Evolutionary conservation across 2,329 filamentous ascomycete species (phyloP), one percentile per base, ranked within the genome.

Genomic region (Davidsoniella eucalypti): DNA sequence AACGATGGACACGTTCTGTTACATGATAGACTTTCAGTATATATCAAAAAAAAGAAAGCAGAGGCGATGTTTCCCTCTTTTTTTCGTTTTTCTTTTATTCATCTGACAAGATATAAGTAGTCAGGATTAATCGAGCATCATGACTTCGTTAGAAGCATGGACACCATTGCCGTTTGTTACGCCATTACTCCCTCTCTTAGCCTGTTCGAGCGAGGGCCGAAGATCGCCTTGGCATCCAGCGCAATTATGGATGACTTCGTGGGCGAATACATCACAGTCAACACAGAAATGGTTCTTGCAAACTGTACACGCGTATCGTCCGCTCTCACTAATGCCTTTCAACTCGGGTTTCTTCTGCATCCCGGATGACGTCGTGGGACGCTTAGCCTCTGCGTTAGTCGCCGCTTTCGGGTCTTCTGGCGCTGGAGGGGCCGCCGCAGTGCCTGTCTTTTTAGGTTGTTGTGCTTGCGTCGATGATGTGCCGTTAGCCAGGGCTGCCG

Each of bases 221-320:
- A 65, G 67, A 51, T 69, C 68, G 59, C 73, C 75, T 63, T 78
- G 82, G 63, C 92, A 98, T 0, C 90, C 90, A 0, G 92, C 88
- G 60, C 92, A 98, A 64, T 96, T 96, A 63, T 98, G 90, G 47
- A 94, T 76, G 10, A 93, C 78, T 66, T 95, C 87, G 62, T 98
- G 92, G 21, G 86, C 84, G 66, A 92, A 95, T 21, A 95, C 79
- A 63, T 98, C 92, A 63, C 92, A 98, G 63, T 98, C 92, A 56
- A 98, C 93, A 69, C 92, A 98, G 62, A 96, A 98, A 65, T 96
- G 90, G 53, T 84, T 80, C 2, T 74, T 67, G 64, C 92, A 98
- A n/a, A 82, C 80, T 57, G 82, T 76, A 63, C 92, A 98, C 53
- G 84, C 85, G 62, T 98, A 98, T 47, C 92, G 71, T 44, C 83